Base-by-base conservation (phyloP, 208 protist genomes). In the Sergeia podlipaevii region DNA sequence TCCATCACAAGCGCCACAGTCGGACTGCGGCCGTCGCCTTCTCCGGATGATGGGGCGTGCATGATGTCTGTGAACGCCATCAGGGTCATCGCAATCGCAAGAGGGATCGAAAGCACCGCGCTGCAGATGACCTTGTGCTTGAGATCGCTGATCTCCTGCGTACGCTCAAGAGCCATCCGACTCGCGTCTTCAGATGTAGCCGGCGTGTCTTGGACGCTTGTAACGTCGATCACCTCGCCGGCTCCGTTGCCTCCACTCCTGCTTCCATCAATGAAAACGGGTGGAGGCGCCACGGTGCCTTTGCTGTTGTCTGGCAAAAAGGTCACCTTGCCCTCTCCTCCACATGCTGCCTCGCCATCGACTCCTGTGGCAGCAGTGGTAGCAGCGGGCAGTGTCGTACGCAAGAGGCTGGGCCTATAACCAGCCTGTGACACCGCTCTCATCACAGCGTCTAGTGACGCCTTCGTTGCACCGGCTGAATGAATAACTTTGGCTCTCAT, bases 31-130 rank as follows among this genome's bases (percentile, higher is more conserved):
- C 65, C 42, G n/a, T n/a, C n/a, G n/a, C n/a, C n/a, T n/a, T n/a
- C n/a, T n/a, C 26, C 11, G 6, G 10, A 11, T 60, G 41, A n/a
- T 28, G 39, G 23, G 15, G 11, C 15, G 20, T 47, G n/a, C 51
- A 77, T 65, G 4, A 74, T 39, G 44, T 63, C 21, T 7, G 73
- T 72, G 45, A 62, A 43, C 24, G 70, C 53, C 71, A 89, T 93
- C 32, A 88, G 30, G 10, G 91, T 34, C 76, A 94, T 91, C 37
- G 82, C 69, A 5, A 65, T 36, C 24, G 74, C 32, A 13, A 95
- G 59, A 18, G 88, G 89, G 3, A 91, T 6, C 15, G 80, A 56
- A 36, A 96, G 64, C 21, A 84, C 17, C 20, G 81, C 63, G 33
- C 73, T 74, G 46, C 61, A 46, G 24, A 82, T 46, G 57, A 91